Evolutionary conservation across 148 eudicot species (phyloP), one percentile per base, ranked within the genome.

Genomic region (Talinum fruticosum): DNA sequence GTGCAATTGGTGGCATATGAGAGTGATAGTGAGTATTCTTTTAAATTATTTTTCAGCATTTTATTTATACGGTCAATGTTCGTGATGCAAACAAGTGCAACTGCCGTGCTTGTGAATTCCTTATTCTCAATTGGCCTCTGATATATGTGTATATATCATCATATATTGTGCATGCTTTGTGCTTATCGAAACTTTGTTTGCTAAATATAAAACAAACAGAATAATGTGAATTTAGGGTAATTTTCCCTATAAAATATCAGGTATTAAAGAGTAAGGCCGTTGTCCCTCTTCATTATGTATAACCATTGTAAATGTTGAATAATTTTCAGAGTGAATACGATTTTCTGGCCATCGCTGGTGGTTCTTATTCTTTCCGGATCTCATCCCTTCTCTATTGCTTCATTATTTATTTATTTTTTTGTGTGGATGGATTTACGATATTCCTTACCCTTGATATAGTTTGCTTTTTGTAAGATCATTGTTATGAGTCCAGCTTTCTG

Each of bases 1-100:
- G 32, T 82, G 51, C 86, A 83, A 36, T 85, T 93, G 87, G 93
- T 93, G 68, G 89, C 83, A 30, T 93, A 93, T 73, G 92, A 83
- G 65, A 88, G 82, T 69, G 96, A 91, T 65, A 88, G 97, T 93
- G 86, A 91, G 93, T 84, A 72, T 67, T 79, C 36, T 7, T 57
- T 23, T 21, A 26, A 62, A 15, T 18, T 62, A 24, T 10, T 30
- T n/a, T 16, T 24, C 6, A n/a, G 7, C 41, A 10, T 10, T 33
- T 34, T 8, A 21, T 32, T 8, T 57, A 18, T 71, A 26, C 38
- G 21, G 35, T 29, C 66, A 62, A 28, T 62, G 34, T 26, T 1
- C 1, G 44, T 38, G 54, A 49, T 54, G 24, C 62, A 54, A 14
- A 54, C 8, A 54, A 49, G 4, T 54, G 62, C 62, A 21, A 54